Evolutionary conservation across 2,329 filamentous ascomycete species (phyloP).

Genomic region (Atkinsonella hypoxylon): DNA sequence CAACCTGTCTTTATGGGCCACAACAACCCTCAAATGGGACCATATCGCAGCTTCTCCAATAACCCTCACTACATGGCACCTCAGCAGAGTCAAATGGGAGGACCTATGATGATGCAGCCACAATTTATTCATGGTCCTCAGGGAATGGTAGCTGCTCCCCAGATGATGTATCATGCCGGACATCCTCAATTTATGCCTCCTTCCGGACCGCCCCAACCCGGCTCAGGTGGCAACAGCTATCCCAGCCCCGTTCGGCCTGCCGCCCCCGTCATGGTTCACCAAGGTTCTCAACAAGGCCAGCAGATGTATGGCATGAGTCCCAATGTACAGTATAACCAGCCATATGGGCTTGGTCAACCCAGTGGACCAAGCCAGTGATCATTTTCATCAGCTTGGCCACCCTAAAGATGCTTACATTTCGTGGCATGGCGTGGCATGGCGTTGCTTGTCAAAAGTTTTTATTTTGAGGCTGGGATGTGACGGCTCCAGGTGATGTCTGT

Average conservation of each 20-base stretch:
- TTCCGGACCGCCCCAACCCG: conserved; percentile 41
- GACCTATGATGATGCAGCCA: conserved; percentile 73
- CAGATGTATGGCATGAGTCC: conserved; percentile 66
- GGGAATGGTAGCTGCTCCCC: conserved; percentile 55
- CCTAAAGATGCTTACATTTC: neutral
- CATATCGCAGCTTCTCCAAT: conserved; percentile 59
- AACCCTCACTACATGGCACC: conserved; percentile 59
- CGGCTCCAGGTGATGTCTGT: neutral
- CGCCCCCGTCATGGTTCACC: conserved; percentile 88
- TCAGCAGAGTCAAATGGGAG: conserved; percentile 59
- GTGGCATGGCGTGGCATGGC: neutral
- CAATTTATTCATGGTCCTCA: conserved; percentile 66
- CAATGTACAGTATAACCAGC: conserved; percentile 62
- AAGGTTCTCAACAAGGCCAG: conserved; percentile 87
- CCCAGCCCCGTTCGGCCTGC: conserved; percentile 73
- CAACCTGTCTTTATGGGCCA: conserved; percentile 64
- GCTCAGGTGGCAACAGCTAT: conserved; percentile 62
- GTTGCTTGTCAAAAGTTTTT: neutral
- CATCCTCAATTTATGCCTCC: conserved; percentile 53
- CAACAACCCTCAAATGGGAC: conserved; percentile 56
- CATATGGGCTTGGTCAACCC: conserved; percentile 58
- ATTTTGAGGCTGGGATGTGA: neutral
- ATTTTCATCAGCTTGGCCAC: neutral
- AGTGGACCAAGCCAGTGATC: conserved; percentile 56
- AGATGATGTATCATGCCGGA: conserved; percentile 71